Conservation (phyloP, 148 eudicot genomes). For the Spergularia marina region DNA sequence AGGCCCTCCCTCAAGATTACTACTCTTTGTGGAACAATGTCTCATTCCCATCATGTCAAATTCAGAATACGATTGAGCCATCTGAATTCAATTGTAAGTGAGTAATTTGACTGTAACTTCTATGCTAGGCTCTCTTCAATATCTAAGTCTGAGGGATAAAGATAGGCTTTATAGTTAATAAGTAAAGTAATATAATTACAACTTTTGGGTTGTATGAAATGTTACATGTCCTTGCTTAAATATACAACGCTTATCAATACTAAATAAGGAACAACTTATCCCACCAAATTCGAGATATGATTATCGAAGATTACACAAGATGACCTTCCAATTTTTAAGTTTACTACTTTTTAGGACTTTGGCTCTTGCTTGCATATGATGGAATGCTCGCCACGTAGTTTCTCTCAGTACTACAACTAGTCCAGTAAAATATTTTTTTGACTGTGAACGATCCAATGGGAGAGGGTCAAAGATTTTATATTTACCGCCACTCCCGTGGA, state of each 20-base stretch:
- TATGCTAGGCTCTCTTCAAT: no score
- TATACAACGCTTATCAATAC: conserved; percentile 18
- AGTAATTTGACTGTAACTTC: no score
- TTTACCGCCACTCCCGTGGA: conserved; percentile 31
- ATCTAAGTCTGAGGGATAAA: no score
- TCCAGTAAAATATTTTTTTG: conserved; percentile 17
- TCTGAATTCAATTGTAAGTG: no score
- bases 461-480: conserved; percentile 32
- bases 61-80: no score
- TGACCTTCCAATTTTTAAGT: conserved; percentile 12
- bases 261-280: conserved; percentile 17
- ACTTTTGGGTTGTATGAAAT: not conserved
- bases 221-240: conserved; percentile 2
- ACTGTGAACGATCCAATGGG: conserved; percentile 43
- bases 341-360: conserved; percentile 28
- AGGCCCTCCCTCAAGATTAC: no score
- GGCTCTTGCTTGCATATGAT: conserved; percentile 25
- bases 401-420: not conserved
- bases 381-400: conserved; percentile 24
- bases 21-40: no score
- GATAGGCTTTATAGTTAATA: no score
- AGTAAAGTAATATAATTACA: not conserved
- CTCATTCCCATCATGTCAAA: no score
- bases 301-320: conserved; percentile 17
- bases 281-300: conserved; percentile 24